Percentiles rank a stretch among this genome's conserved stretches.
These are phyloP conservation scores for Ambrosia trifida DNA, from an alignment of 129 eudicot species.

Conservation along the genomic window DNA sequence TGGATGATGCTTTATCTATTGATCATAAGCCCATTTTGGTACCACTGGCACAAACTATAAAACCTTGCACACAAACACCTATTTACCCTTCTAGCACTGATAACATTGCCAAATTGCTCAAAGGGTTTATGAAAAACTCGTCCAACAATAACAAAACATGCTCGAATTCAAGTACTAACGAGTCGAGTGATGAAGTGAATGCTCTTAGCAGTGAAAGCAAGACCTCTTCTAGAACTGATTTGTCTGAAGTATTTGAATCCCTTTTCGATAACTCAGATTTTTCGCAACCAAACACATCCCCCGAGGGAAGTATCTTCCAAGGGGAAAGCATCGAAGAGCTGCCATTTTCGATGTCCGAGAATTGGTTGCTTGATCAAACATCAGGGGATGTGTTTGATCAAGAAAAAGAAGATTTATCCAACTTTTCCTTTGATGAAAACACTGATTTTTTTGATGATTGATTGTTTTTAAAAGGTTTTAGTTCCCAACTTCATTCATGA, in stretches of 20 bases:
- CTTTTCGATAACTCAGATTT: conserved; percentile 66
- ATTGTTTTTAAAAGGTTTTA: conserved; percentile 20
- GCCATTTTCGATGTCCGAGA: conserved; percentile 63
- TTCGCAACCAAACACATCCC: conserved; percentile 55
- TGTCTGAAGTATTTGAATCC: conserved; percentile 53
- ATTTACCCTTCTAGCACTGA: conserved; percentile 64
- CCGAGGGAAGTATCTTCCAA: conserved; percentile 32
- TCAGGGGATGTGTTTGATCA: conserved; percentile 20
- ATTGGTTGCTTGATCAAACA: conserved; percentile 69
- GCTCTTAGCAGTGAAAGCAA: conserved; percentile 44
- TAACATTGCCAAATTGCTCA: conserved; percentile 70
- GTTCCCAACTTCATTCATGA: conserved; percentile 20
- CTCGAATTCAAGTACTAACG: conserved; percentile 42
- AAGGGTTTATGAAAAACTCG: conserved; percentile 59
- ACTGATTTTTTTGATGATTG: conserved; percentile 40
- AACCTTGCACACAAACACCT: conserved; percentile 24
- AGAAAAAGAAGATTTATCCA: conserved; percentile 45
- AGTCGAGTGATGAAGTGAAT: conserved; percentile 28
- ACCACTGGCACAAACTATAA: conserved; percentile 8
- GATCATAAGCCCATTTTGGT: conserved; percentile 32
- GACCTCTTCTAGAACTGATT: conserved; percentile 37
- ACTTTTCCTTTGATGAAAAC: conserved; percentile 52
- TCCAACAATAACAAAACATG: conserved; percentile 29
- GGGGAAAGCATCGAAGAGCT: conserved; percentile 30
- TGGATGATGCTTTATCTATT: conserved; percentile 50